A percentile compares a stretch with the other conserved stretches of the same genome.
Conservation (phyloP, 2,329 filamentous ascomycete species). For the Diplocarpon mali region DNA sequence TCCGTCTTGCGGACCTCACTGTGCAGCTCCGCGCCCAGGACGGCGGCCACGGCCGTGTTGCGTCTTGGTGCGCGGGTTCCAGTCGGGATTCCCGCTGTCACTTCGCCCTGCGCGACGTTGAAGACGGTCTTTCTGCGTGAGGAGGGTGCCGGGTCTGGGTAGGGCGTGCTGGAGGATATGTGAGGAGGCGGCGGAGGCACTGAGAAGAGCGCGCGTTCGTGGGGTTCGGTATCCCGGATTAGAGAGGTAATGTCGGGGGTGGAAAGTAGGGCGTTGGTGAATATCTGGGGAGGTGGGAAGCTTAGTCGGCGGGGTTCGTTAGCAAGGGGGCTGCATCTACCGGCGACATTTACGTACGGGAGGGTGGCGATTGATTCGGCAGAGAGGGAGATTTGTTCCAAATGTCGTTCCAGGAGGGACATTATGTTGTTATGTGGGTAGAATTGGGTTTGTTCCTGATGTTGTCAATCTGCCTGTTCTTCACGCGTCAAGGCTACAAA, state of each 20-base stretch:
- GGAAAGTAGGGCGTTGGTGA: conserved; percentile 83
- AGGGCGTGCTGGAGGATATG: conserved; percentile 35
- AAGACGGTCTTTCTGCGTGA: conserved; percentile 52
- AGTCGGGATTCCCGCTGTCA: conserved; percentile 42
- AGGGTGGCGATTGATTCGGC: conserved; percentile 65
- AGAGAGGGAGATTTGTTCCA: conserved; percentile 69
- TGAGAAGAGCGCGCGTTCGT: conserved; percentile 91
- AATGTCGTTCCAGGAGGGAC: conserved; percentile 58
- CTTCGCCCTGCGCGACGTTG: conserved; percentile 48
- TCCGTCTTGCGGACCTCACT: conserved; percentile 56
- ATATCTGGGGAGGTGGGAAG: conserved; percentile 85
- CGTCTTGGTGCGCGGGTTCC: conserved; percentile 44
- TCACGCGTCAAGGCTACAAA: too few species aligned
- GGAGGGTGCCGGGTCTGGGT: conserved; percentile 30
- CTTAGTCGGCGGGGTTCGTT: conserved; percentile 34
- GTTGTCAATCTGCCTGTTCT: too few species aligned
- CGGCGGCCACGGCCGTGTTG: conserved; percentile 79
- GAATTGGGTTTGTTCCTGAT: too few species aligned
- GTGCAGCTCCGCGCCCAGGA: conserved; percentile 79
- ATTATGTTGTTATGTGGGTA: conserved; percentile 31
- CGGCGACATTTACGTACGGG: conserved; percentile 40
- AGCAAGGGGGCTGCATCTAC: conserved; percentile 10
- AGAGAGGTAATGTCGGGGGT: conserved; percentile 86
- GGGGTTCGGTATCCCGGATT: conserved; percentile 88
- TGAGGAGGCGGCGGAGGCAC: conserved; percentile 50